phyloP scores from a whole-genome alignment of 2,329 filamentous ascomycete species.

The Apiospora pterosperma region DNA sequence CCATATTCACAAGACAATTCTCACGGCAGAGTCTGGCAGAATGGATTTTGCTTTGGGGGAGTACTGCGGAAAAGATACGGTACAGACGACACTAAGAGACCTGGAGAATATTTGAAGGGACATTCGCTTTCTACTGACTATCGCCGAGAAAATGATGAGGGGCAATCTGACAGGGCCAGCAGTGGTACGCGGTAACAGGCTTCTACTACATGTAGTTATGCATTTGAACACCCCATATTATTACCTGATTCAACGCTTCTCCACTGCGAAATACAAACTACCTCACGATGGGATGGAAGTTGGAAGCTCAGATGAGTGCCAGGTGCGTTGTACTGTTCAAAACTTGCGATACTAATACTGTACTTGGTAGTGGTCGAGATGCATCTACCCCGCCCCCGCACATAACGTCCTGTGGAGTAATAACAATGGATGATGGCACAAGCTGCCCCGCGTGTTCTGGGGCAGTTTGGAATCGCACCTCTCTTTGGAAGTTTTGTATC shows the following conservation, averaged over 20 bases:
- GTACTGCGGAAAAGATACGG: background rate
- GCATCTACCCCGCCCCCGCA: constrained; percentile 1
- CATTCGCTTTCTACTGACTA: background rate
- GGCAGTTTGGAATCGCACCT: background rate
- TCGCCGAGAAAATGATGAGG: background rate
- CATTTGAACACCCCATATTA: background rate
- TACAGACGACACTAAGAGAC: background rate
- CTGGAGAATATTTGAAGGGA: background rate
- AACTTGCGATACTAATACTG: background rate
- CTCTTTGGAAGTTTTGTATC: no score
- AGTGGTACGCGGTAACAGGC: background rate
- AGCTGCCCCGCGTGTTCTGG: background rate
- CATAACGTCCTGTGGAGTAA: background rate
- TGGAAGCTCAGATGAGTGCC: background rate
- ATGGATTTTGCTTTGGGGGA: background rate
- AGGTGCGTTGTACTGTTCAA: no score
- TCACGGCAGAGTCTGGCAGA: background rate
- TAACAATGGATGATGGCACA: background rate
- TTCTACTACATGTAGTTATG: background rate
- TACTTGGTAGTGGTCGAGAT: background rate
- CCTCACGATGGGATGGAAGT: background rate
- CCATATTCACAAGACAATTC: constrained; percentile 11
- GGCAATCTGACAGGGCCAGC: background rate
- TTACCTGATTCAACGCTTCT: background rate
- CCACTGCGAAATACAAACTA: background rate